Conservation (phyloP, 2,329 filamentous ascomycete genomes). For the Ophiostoma novo-ulmi region DNA sequence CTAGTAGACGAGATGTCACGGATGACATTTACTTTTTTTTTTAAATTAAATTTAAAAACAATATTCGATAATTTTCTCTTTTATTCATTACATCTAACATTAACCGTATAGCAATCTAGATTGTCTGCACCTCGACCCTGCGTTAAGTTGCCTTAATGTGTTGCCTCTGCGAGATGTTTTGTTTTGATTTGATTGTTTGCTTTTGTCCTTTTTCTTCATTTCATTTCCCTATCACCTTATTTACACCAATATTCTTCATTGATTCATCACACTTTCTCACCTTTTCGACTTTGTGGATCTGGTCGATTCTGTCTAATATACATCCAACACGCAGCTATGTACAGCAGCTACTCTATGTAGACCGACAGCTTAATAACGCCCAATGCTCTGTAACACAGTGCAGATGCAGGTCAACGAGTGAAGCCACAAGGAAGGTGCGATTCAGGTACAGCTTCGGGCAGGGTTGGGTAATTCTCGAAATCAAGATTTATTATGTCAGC, state of each 20-base stretch:
- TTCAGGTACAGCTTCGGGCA: background rate
- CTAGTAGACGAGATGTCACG: background rate
- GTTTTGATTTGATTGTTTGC: background rate
- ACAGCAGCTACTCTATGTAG: too few species aligned
- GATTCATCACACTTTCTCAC: background rate
- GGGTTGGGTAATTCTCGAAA: background rate
- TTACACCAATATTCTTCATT: background rate
- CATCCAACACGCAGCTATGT: too few species aligned
- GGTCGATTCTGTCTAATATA: background rate
- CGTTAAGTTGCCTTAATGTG: background rate
- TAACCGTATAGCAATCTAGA: background rate
- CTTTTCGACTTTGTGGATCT: constrained; percentile 2
- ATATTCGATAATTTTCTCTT: too few species aligned
- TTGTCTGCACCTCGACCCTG: background rate
- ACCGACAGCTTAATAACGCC: too few species aligned
- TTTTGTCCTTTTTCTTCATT: background rate
- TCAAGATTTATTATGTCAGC: background rate
- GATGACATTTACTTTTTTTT: background rate
- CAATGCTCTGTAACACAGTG: background rate
- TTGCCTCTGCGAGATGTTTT: background rate
- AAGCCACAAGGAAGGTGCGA: background rate
- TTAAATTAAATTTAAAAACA: too few species aligned
- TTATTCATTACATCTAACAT: too few species aligned
- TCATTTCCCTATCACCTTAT: background rate
- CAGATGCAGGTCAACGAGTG: background rate